Percentiles rank a stretch among this genome's conserved stretches.
Conservation (phyloP, 805 yeast genomes). For the Hanseniaspora clermontiae region DNA sequence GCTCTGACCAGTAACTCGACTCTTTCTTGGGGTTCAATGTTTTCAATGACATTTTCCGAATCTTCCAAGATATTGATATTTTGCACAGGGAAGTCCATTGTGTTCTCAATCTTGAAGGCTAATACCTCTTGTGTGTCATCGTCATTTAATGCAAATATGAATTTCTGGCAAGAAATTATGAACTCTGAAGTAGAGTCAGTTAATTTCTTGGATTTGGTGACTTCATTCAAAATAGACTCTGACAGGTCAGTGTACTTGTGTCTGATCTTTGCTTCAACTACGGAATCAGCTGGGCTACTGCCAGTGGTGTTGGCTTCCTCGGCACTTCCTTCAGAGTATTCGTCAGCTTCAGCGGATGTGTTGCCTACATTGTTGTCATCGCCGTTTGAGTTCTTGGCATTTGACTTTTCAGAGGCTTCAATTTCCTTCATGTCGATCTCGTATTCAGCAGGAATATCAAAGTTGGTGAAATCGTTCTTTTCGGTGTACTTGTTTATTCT, state of each 20-base stretch:
- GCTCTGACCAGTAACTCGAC: constrained; percentile 47
- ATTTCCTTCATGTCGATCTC: not conserved
- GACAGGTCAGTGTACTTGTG: constrained; percentile 36
- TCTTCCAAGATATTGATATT: constrained; percentile 35
- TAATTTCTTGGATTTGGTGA: constrained; percentile 50
- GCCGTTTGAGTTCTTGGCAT: not conserved
- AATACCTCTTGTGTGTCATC: constrained; percentile 40
- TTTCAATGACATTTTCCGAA: constrained; percentile 27
- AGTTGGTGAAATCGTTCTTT: constrained; percentile 21
- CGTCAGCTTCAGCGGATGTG: constrained; percentile 58
- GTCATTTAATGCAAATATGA: constrained; percentile 42
- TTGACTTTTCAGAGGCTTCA: not conserved
- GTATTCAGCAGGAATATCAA: constrained; percentile 9
- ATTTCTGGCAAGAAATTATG: constrained; percentile 74
- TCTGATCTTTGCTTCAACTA: constrained; percentile 31
- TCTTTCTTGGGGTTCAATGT: constrained; percentile 23
- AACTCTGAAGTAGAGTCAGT: constrained; percentile 92
- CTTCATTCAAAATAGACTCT: constrained; percentile 52
- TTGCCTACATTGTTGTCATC: constrained; percentile 19
- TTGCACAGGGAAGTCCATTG: constrained; percentile 66
- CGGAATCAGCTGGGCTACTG: constrained; percentile 36
- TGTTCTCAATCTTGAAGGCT: constrained; percentile 76
- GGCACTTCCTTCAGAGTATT: constrained; percentile 55
- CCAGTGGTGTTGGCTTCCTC: constrained; percentile 27
- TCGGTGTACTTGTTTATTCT: constrained; percentile 60